Evolutionary conservation across 306 rosid genomes (phyloP), one percentile per base, ranked within the genome.

Genomic region (Begonia fuchsioides): DNA sequence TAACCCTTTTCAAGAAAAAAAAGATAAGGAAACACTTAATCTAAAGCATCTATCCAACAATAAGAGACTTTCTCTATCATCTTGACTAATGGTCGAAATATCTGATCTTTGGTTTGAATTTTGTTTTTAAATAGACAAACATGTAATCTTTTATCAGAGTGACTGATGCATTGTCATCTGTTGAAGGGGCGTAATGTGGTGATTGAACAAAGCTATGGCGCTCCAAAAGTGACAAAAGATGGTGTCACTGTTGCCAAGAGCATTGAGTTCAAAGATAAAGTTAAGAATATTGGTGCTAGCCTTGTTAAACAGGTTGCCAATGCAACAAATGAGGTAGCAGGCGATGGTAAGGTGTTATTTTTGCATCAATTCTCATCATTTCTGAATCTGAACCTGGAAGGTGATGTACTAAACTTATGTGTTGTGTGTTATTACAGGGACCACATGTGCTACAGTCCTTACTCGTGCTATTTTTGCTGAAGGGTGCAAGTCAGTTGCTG

Each of bases 401-500:
- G 35, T 26, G 35, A 26, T 26, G 35, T 26, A 3, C 35, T 26
- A 8, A 26, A 26, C 8, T 26, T 26, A 26, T 12, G 51, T 38
- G 26, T 19, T 19, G 4, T 19, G 11, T 10, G 55, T 69, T n/a
- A 53, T 38, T 61, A 57, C 75, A 90, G 97, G 97, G 50, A 90
- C 97, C 38, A 84, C 97, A 11, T 84, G 95, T 60, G 97, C 97
- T 13, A 90, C 97, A 2, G 70, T 84, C 58, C 83, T 90, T 54
- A 90, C 97, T 0, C 72, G 76, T 38, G 97, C 97, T 38, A 90
- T 90, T 65, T 84, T 74, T 48, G 38, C 92, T 0, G 97, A 90
- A 65, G 97, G 97, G 13, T 88, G 97, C 82, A 88, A 88, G 72
- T 88, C 97, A 39, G 95, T 88, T 62, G 97, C 97, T 8, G 93